Conservation (phyloP, 2,329 filamentous ascomycete genomes). For the Falciphora oryzae region DNA sequence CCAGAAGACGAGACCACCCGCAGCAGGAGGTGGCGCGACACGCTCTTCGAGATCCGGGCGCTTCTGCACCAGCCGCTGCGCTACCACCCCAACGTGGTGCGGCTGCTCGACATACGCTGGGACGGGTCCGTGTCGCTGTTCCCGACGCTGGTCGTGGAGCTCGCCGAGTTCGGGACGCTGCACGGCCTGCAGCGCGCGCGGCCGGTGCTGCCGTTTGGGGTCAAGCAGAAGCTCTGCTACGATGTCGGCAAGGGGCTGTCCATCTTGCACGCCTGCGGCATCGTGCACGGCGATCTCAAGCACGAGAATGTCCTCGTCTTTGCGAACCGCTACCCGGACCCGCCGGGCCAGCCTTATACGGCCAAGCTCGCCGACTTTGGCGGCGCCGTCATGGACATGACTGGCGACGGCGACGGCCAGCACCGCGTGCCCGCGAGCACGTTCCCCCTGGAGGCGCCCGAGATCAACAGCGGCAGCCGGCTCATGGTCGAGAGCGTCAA, state of each 20-base stretch:
- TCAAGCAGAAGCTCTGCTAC: conserved; percentile 17
- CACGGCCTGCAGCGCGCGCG: conserved; percentile 12
- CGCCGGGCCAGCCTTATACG: conserved; percentile 14
- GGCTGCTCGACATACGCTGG: conserved; percentile 15
- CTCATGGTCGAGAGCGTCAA: conserved; percentile 11
- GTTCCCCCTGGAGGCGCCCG: conserved; percentile 15
- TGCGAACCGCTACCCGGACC: conserved; percentile 12
- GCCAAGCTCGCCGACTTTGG: conserved; percentile 16
- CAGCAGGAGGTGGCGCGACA: conserved; percentile 11
- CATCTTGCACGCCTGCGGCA: conserved; percentile 12
- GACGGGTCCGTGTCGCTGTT: conserved; percentile 12
- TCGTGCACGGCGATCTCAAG: conserved; percentile 14
- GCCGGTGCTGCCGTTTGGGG: conserved; percentile 12
- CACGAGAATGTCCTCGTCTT: conserved; percentile 18
- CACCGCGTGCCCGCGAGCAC: conserved; percentile 12
- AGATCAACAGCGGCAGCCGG: conserved; percentile 6
- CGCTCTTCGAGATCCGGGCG: conserved; percentile 15
- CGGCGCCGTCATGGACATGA: conserved; percentile 15
- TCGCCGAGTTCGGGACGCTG: conserved; percentile 13
- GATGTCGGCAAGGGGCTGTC: conserved; percentile 14
- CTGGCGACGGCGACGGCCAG: conserved; percentile 5
- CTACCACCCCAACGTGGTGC: conserved; percentile 15
- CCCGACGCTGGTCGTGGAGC: conserved; percentile 13
- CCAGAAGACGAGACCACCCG: neutral
- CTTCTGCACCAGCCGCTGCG: conserved; percentile 15